Evolutionary conservation across 169 alveolate species (phyloP).

Genomic region (Plasmodium gallinaceum): DNA sequence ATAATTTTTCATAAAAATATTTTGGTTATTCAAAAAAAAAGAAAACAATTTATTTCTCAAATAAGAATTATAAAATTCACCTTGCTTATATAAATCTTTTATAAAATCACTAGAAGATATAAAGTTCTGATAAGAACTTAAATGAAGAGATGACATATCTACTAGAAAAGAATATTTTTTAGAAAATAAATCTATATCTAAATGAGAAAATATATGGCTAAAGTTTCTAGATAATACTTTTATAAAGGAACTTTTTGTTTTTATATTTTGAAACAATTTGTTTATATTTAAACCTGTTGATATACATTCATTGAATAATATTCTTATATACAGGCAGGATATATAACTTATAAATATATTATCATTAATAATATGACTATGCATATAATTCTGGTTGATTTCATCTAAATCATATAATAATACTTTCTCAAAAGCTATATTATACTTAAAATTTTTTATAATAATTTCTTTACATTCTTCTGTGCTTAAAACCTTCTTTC

Average conservation of each 20-base stretch:
- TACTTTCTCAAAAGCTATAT: slow-evolving; percentile 23
- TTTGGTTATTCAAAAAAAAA: slow-evolving; percentile 33
- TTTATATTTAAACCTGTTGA: slow-evolving; percentile 56
- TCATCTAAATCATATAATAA: slow-evolving; percentile 27
- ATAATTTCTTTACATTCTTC: slow-evolving; percentile 5
- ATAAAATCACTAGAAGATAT: slow-evolving; percentile 17
- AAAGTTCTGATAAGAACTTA: slow-evolving; percentile 52
- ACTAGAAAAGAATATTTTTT: slow-evolving; percentile 37
- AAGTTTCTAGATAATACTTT: slow-evolving; percentile 40
- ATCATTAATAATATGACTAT: slow-evolving; percentile 19
- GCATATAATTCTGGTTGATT: slow-evolving; percentile 4
- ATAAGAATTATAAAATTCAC: slow-evolving; percentile 39
- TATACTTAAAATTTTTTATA: slow-evolving; percentile 30
- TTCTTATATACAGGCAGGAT: slow-evolving; percentile 19
- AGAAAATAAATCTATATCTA: slow-evolving; percentile 39
- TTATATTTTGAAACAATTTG: slow-evolving; percentile 33
- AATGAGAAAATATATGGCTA: slow-evolving; percentile 58
- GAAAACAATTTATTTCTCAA: slow-evolving; percentile 34
- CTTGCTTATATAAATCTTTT: slow-evolving; percentile 54
- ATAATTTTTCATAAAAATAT: slow-evolving; percentile 22
- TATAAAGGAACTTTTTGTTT: slow-evolving; percentile 39
- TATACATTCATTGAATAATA: slow-evolving; percentile 64
- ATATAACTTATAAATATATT: slow-evolving; percentile 12
- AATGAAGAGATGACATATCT: slow-evolving; percentile 59
- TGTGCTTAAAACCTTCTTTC: not conserved